Conservation (phyloP, 2,329 filamentous ascomycete genomes). For the Apiospora saccharicola region DNA sequence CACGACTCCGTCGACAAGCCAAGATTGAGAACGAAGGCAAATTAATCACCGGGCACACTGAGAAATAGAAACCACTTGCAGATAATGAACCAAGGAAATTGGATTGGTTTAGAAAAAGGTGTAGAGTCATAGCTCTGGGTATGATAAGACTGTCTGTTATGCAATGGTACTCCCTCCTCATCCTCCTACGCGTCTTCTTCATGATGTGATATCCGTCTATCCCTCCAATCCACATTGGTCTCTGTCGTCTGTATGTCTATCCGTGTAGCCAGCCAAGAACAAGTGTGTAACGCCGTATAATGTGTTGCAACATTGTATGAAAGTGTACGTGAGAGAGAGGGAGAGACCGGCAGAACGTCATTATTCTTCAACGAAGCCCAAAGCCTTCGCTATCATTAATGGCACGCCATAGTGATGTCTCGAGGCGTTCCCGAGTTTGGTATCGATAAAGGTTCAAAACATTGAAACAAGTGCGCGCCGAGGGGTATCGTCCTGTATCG, state of each 20-base stretch:
- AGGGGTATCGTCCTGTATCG: conserved; percentile 78
- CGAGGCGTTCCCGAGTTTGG: conserved; percentile 68
- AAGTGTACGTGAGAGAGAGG: background rate
- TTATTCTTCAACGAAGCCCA: conserved; percentile 72
- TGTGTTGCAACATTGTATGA: background rate
- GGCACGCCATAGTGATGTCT: conserved; percentile 80
- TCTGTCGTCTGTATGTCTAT: background rate
- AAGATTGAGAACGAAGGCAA: background rate
- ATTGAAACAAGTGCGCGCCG: conserved; percentile 92
- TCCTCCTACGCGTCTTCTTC: background rate
- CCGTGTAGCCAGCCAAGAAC: background rate
- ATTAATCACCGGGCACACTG: background rate
- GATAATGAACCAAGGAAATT: background rate
- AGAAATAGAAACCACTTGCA: background rate
- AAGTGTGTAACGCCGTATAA: background rate
- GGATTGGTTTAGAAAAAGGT: background rate
- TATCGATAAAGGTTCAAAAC: conserved; percentile 81
- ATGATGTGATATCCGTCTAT: background rate
- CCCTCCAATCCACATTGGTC: background rate
- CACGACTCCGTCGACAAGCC: background rate
- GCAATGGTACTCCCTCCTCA: background rate
- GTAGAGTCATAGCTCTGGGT: conserved; percentile 17
- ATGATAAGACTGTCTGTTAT: conserved; percentile 13
- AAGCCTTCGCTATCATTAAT: conserved; percentile 93
- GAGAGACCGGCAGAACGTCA: background rate